Percentiles rank a stretch among this genome's conserved stretches.
phyloP scores from a whole-genome alignment of 192 early-diverging fungal species.

The Rhizoclosmatium sp. region DNA sequence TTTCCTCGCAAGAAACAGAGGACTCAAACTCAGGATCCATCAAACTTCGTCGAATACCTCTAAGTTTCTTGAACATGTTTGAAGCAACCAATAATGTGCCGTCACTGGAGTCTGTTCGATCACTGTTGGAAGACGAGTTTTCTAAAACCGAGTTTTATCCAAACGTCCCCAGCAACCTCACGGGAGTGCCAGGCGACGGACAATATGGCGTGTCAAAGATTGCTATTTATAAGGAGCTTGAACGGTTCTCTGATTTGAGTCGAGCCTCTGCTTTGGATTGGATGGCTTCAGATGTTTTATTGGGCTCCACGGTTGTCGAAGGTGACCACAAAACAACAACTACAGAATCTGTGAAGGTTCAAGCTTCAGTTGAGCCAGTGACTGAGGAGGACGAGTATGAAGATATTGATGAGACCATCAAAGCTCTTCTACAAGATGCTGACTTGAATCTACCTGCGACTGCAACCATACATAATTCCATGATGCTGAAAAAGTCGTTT shows the following conservation, averaged over 20 bases:
- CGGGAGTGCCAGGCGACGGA: background rate
- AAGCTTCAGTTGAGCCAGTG: background rate
- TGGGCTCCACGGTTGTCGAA: background rate
- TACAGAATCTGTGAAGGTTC: background rate
- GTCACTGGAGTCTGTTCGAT: background rate
- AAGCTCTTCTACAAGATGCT: slow-evolving; percentile 15
- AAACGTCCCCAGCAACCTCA: background rate
- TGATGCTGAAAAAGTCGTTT: background rate
- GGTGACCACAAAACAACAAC: background rate
- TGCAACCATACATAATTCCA: slow-evolving; percentile 17
- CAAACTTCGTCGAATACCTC: background rate
- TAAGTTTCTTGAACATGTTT: slow-evolving; percentile 4
- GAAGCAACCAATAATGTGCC: background rate
- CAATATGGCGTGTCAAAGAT: background rate
- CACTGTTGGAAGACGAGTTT: slow-evolving; percentile 2
- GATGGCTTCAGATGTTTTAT: slow-evolving; percentile 13
- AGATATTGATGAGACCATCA: background rate
- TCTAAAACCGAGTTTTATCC: background rate
- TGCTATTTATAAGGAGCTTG: background rate
- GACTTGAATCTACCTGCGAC: slow-evolving; percentile 11
- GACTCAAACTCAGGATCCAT: background rate
- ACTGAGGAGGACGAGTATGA: slow-evolving; percentile 4
- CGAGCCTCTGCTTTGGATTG: slow-evolving; percentile 2
- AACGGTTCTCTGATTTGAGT: background rate
- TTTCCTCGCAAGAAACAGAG: background rate